phyloP scores from a whole-genome alignment of 495 filamentous ascomycete species.

The Daldinia loculata region DNA sequence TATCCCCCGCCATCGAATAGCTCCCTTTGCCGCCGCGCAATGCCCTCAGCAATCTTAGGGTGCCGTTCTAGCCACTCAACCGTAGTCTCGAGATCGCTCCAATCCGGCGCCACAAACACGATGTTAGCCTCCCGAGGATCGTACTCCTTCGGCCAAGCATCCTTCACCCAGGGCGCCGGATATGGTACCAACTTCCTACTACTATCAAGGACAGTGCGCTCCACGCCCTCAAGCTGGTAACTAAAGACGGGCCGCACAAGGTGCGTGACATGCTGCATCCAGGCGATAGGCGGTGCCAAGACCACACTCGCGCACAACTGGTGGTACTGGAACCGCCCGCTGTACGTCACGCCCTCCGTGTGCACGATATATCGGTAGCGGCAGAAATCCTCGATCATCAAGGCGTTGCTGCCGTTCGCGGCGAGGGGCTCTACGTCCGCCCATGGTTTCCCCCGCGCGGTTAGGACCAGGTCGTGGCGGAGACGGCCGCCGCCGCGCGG shows the following conservation, averaged over 20 bases:
- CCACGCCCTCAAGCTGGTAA: slow-evolving; percentile 39
- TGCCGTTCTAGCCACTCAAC: slow-evolving; percentile 56
- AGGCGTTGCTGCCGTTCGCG: slow-evolving; percentile 50
- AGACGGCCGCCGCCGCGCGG: slow-evolving; percentile 46
- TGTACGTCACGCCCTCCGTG: slow-evolving; percentile 70
- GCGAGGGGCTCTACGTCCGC: slow-evolving; percentile 60
- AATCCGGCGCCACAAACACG: slow-evolving; percentile 62
- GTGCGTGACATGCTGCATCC: slow-evolving; percentile 62
- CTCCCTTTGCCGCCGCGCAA: slow-evolving; percentile 59
- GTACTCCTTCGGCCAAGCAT: slow-evolving; percentile 52
- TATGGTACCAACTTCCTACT: slow-evolving; percentile 19
- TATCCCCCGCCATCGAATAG: slow-evolving; percentile 57
- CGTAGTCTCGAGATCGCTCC: slow-evolving; percentile 59
- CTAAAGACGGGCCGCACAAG: slow-evolving; percentile 55
- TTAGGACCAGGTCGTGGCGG: slow-evolving; percentile 54
- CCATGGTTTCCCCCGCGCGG: slow-evolving; percentile 52
- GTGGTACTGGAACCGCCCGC: slow-evolving; percentile 63
- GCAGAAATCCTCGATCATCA: slow-evolving; percentile 60
- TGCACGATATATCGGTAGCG: slow-evolving; percentile 63
- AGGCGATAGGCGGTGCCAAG: slow-evolving; percentile 57
- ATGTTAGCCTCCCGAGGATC: slow-evolving; percentile 57
- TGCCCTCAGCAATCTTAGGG: slow-evolving; percentile 54
- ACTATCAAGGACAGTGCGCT: background rate
- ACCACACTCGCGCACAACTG: slow-evolving; percentile 60
- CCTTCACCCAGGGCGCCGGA: slow-evolving; percentile 38